Conservation (phyloP, 305 asterid species). For the Coffea humblotiana region DNA sequence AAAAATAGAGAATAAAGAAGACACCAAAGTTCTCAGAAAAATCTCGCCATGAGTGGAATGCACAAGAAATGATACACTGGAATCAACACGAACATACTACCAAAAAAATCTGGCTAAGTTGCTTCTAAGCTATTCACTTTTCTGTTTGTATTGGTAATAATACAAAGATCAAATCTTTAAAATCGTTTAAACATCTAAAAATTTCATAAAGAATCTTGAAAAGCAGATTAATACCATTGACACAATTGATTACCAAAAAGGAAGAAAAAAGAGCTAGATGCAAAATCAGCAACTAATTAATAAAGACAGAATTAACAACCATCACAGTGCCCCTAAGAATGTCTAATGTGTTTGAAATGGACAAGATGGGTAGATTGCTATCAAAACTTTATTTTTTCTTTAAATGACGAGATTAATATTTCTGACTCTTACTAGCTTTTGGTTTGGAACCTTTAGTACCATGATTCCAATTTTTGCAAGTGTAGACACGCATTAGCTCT, state of each 20-base stretch:
- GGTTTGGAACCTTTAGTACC: neutral
- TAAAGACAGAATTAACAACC: neutral
- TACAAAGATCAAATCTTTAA: neutral
- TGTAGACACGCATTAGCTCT: neutral
- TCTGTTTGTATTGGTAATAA: neutral
- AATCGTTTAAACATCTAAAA: too few species aligned
- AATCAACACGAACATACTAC: neutral
- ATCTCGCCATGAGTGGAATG: neutral
- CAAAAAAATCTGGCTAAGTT: neutral
- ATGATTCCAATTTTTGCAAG: neutral
- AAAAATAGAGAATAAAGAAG: neutral
- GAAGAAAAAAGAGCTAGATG: neutral
- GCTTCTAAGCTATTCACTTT: neutral
- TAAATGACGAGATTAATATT: neutral
- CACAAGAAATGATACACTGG: neutral
- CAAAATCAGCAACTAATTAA: neutral
- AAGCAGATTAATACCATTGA: neutral
- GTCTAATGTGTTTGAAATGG: neutral
- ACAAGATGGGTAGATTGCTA: neutral
- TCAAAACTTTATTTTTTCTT: neutral
- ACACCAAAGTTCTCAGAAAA: neutral
- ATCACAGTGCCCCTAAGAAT: neutral
- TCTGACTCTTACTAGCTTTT: neutral
- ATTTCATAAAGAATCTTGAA: neutral
- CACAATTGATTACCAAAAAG: neutral